phyloP scores from a whole-genome alignment of 768 basidiomycete genomes.

The Mycena vitilis region DNA sequence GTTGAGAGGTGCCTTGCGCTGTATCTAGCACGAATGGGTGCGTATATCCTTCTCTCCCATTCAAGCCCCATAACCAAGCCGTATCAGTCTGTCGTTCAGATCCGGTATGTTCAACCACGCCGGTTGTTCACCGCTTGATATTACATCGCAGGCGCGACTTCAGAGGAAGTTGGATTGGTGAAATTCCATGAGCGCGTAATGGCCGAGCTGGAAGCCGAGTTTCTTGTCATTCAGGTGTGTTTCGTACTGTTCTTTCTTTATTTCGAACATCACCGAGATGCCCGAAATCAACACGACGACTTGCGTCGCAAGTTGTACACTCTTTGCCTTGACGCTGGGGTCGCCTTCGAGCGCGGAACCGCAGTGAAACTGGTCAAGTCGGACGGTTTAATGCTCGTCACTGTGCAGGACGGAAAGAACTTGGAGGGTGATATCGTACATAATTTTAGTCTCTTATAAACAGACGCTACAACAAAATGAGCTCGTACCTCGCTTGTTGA shows the following conservation, averaged over 20 bases:
- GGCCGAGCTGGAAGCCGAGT: conserved; percentile 25
- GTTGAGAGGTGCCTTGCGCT: too few relatives aligned
- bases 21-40: too few relatives aligned
- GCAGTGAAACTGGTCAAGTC: conserved; percentile 4
- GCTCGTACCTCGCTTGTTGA: too few relatives aligned
- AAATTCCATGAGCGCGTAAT: conserved; percentile 27
- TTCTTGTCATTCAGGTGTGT: conserved; percentile 25
- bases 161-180: conserved; percentile 23
- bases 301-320: conserved; percentile 12
- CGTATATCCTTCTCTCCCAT: neutral
- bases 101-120: conserved; percentile 1
- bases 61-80: neutral
- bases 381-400: neutral
- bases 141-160: conserved; percentile 13
- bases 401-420: neutral
- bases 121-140: neutral
- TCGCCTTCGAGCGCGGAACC: conserved; percentile 11
- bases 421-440: conserved; percentile 21
- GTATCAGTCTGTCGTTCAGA: conserved; percentile 26
- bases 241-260: too few relatives aligned
- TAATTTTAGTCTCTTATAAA: neutral
- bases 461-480: too few relatives aligned
- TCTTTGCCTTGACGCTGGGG: conserved; percentile 24
- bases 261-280: neutral
- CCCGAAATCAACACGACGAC: conserved; percentile 21